phyloP scores from a whole-genome alignment of 2,329 filamentous ascomycete species.

The Samsoniella hepiali region DNA sequence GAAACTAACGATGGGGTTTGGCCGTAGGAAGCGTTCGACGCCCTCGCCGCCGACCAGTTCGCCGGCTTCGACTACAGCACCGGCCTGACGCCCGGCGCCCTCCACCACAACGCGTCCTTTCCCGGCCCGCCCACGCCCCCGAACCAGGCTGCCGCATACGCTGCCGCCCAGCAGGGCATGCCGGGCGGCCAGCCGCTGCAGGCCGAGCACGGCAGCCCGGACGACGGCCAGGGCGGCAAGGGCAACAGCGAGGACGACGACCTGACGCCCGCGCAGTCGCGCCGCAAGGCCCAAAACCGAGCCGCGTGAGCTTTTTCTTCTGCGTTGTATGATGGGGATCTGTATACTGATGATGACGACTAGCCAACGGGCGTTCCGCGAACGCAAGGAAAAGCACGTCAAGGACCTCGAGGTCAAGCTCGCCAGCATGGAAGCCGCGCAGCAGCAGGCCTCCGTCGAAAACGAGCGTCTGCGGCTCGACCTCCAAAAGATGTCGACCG shows the following conservation, averaged over 20 bases:
- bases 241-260: conserved; percentile 49
- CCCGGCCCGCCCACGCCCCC: conserved; percentile 53
- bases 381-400: conserved; percentile 91
- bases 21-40: conserved; percentile 48
- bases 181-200: conserved; percentile 23
- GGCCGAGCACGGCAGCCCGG: conserved; percentile 29
- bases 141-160: conserved; percentile 34
- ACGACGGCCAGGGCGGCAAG: conserved; percentile 27
- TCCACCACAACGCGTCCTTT: conserved; percentile 30
- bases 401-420: conserved; percentile 90
- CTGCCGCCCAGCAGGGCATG: conserved; percentile 22
- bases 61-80: conserved; percentile 42
- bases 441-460: conserved; percentile 69
- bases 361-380: conserved; percentile 92
- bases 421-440: conserved; percentile 69
- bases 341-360: not conserved
- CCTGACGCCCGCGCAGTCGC: conserved; percentile 55
- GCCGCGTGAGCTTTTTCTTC: conserved; percentile 51
- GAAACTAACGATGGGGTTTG: conserved; percentile 13
- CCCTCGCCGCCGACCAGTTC: conserved; percentile 45
- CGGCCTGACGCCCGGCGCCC: conserved; percentile 30
- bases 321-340: too few relatives aligned
- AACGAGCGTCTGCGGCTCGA: conserved; percentile 85
- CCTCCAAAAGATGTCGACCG: conserved; percentile 77
- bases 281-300: conserved; percentile 59